Evolutionary conservation across 2,329 filamentous ascomycete genomes (phyloP).

Genomic region (Atkinsonella texensis): DNA sequence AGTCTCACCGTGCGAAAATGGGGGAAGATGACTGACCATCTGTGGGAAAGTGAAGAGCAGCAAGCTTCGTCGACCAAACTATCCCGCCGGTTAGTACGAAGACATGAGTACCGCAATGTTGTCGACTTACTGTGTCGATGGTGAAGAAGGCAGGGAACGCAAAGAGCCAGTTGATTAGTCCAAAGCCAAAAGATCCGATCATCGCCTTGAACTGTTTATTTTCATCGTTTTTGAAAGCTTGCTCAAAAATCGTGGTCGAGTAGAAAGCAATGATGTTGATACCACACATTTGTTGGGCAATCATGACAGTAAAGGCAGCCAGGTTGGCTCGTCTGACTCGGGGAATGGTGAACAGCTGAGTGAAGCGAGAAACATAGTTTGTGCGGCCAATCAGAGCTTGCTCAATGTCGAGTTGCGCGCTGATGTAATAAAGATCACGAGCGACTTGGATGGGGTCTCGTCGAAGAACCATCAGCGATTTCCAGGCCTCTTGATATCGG

Average conservation of each 20-base stretch:
- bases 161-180: slow-evolving; percentile 51
- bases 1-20: neutral
- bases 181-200: slow-evolving; percentile 34
- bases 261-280: slow-evolving; percentile 68
- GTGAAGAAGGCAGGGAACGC: slow-evolving; percentile 56
- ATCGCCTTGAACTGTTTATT: slow-evolving; percentile 33
- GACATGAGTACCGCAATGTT: neutral
- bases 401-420: slow-evolving; percentile 31
- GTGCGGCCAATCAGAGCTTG: slow-evolving; percentile 24
- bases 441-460: slow-evolving; percentile 43
- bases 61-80: slow-evolving; percentile 47
- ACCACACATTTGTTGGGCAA: slow-evolving; percentile 58
- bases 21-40: slow-evolving; percentile 33
- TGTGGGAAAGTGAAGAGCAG: slow-evolving; percentile 55
- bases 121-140: slow-evolving; percentile 40
- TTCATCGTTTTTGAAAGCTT: slow-evolving; percentile 39
- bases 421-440: slow-evolving; percentile 46
- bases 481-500: slow-evolving; percentile 47
- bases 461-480: slow-evolving; percentile 38
- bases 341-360: slow-evolving; percentile 55
- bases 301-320: slow-evolving; percentile 72
- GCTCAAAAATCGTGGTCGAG: slow-evolving; percentile 47
- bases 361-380: slow-evolving; percentile 34
- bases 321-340: slow-evolving; percentile 59
- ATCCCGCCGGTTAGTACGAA: slow-evolving; percentile 5